phyloP scores from a whole-genome alignment of 2,329 filamentous ascomycete genomes.

The Helicocarpus griseus region DNA sequence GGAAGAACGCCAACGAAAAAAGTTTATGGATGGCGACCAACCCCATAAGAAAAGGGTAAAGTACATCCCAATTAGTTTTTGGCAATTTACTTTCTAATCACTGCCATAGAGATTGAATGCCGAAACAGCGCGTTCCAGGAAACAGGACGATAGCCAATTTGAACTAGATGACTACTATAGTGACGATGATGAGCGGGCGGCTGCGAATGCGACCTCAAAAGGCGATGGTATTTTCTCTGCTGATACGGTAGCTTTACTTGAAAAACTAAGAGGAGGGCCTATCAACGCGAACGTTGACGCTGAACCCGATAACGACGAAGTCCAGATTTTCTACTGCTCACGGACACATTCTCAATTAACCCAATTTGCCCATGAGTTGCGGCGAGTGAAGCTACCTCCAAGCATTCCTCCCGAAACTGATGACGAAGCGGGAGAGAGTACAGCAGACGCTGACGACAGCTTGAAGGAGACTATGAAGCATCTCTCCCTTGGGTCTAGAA shows the following conservation, averaged over 20 bases:
- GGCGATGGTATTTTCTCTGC: slow-evolving; percentile 51
- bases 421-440: slow-evolving; percentile 12
- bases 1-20: slow-evolving; percentile 51
- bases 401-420: slow-evolving; percentile 47
- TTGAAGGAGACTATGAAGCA: slow-evolving; percentile 62
- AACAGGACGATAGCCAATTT: slow-evolving; percentile 57
- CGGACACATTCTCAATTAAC: slow-evolving; percentile 85
- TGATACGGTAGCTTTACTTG: slow-evolving; percentile 65
- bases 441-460: slow-evolving; percentile 11
- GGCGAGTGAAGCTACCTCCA: slow-evolving; percentile 65
- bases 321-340: slow-evolving; percentile 88
- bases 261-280: slow-evolving; percentile 47
- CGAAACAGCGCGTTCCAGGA: slow-evolving; percentile 9
- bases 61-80: neutral
- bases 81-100: neutral
- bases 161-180: slow-evolving; percentile 66
- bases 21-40: slow-evolving; percentile 39
- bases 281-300: slow-evolving; percentile 33
- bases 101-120: slow-evolving; percentile 21
- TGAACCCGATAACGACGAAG: slow-evolving; percentile 48
- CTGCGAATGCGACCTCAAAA: slow-evolving; percentile 18
- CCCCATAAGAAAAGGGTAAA: slow-evolving; percentile 37
- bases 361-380: slow-evolving; percentile 76
- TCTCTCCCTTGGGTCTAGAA: slow-evolving; percentile 73
- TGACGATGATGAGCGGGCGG: slow-evolving; percentile 40